Evolutionary conservation across 1,139 yeast species (phyloP).

Genomic region (Yamadazyma taylorii): DNA sequence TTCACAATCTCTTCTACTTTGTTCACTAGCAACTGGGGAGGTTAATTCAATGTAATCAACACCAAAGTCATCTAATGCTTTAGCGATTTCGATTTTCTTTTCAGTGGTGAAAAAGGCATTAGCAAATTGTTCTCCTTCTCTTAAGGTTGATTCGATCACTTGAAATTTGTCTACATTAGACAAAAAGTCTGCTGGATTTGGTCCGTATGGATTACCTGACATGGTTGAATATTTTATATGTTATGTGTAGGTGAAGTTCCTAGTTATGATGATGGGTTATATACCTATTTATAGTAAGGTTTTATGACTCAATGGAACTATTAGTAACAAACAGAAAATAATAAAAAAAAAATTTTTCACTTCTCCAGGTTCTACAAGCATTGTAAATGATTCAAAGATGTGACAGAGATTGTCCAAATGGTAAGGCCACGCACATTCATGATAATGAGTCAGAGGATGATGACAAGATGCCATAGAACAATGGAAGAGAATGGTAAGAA

Average conservation of each 20-base stretch:
- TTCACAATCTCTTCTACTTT: slow-evolving; percentile 90
- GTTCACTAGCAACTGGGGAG: slow-evolving; percentile 97
- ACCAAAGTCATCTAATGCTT: slow-evolving; percentile 96
- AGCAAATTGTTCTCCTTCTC: slow-evolving; percentile 99
- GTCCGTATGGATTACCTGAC: slow-evolving; percentile 79
- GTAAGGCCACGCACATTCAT: not conserved
- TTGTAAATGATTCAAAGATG: too few relatives aligned
- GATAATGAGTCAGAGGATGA: slow-evolving; percentile 11
- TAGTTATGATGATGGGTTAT: not conserved
- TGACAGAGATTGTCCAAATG: too few relatives aligned
- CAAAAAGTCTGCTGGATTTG: slow-evolving; percentile 88
- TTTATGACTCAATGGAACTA: not conserved
- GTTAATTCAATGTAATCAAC: slow-evolving; percentile 97
- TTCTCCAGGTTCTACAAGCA: not conserved
- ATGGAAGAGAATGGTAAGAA: not conserved
- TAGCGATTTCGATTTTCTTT: slow-evolving; percentile 96
- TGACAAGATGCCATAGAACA: too few relatives aligned
- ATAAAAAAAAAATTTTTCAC: slow-evolving; percentile 2
- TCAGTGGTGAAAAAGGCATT: slow-evolving; percentile 94
- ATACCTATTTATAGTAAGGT: not conserved
- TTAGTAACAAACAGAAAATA: not conserved
- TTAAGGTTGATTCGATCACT: slow-evolving; percentile 89
- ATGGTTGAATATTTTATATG: too few relatives aligned
- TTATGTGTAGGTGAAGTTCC: too few relatives aligned
- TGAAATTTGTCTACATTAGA: slow-evolving; percentile 90